Percentiles rank a stretch among this genome's conserved stretches.
phyloP scores from a whole-genome alignment of 345 rosid species.

The Populus simonii region DNA sequence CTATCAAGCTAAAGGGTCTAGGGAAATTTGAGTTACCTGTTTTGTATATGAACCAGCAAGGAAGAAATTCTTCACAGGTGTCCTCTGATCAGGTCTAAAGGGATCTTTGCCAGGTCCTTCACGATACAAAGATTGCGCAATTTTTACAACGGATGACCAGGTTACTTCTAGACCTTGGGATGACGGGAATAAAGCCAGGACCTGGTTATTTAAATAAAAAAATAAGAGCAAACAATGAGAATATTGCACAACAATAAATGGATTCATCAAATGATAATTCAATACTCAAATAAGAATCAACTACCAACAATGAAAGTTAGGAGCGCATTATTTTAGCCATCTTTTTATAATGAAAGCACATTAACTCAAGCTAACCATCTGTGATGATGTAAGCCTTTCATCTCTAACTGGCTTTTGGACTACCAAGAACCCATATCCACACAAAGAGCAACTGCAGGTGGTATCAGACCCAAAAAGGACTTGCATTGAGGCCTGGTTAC shows the following conservation, averaged over 20 bases:
- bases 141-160: constrained; percentile 96
- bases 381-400: neutral
- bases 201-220: constrained; percentile 36
- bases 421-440: neutral
- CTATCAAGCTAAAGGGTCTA: neutral
- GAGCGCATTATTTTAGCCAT: neutral
- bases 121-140: constrained; percentile 88
- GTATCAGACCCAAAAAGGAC: neutral
- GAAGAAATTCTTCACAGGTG: constrained; percentile 86
- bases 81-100: constrained; percentile 93
- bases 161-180: constrained; percentile 76
- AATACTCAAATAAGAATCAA: neutral
- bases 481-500: neutral
- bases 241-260: too few species aligned
- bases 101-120: constrained; percentile 98
- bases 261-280: neutral
- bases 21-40: constrained; percentile 53
- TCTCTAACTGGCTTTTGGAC: neutral
- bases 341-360: neutral
- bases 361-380: neutral
- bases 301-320: neutral
- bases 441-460: neutral
- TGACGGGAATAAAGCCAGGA: constrained; percentile 74
- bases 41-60: constrained; percentile 95
- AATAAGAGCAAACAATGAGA: neutral